Base-by-base conservation (phyloP, 768 basidiomycete genomes). In the Phanerochaete sordida region DNA sequence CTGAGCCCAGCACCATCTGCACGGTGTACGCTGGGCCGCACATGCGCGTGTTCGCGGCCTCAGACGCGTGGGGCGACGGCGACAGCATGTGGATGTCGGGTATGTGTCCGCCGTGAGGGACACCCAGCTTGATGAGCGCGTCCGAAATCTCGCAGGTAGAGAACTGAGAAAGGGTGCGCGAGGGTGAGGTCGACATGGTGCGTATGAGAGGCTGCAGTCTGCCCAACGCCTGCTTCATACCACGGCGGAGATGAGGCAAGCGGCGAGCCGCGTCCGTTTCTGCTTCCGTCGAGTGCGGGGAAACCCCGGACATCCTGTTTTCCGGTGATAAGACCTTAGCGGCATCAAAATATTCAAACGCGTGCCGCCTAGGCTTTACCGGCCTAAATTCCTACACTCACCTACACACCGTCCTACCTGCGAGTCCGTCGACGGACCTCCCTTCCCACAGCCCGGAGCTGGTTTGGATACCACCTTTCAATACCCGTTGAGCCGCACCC, bases 11-110 rank as follows among this genome's bases (percentile, higher is more conserved):
- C 11, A 92, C 90, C 84, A 95, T 91, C 73, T 85, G 79, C 39
- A 96, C 93, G 0, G 95, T 96, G 70, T 91, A 95, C 2, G 91
- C 95, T 33, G 87, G 89, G 1, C 87, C 91, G 67, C 89, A 91
- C 49, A 87, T 71, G 52, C 75, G 77, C 39, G 80, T 72, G 46
- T 77, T 76, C 11, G 75, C 54, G 2, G 63, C 66, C 27, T 59
- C 63, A 5, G 67, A 62, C 0, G 74, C 67, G 47, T 5, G 24
- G 23, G 47, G 23, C 24, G 74, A 72, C 2, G 83, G 76, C 12
- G 87, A 85, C 57, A 83, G 65, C 75, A 82, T 73, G 56, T 81
- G 73, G 12, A 97, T 81, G 70, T 93, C 93, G 2, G 91, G 86
- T n/a, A 97, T 79, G 66, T 85, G 79, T 1, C 95, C 93, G 0